A percentile compares a stretch with the other conserved stretches of the same genome.
phyloP scores from a whole-genome alignment of 208 protist genomes.

The Kentomonas sorsogonicus region DNA sequence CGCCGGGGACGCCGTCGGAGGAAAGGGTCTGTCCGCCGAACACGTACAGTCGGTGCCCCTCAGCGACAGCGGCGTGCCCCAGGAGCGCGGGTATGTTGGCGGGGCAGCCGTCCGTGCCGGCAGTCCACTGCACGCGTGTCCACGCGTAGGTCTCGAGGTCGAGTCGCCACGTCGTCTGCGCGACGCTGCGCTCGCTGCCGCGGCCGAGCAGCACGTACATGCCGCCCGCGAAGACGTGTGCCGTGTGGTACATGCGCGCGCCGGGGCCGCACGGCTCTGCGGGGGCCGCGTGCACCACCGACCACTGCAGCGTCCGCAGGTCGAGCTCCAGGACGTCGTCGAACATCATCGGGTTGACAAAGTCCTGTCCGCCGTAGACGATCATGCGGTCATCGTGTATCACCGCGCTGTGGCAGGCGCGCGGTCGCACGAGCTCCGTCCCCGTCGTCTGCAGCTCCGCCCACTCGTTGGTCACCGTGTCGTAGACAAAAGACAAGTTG shows the following conservation, averaged over 20 bases:
- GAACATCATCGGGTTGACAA: conserved; percentile 30
- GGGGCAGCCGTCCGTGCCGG: not conserved
- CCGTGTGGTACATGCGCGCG: conserved; percentile 59
- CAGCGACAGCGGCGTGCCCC: conserved; percentile 52
- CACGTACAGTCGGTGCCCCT: conserved; percentile 48
- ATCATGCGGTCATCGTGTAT: conserved; percentile 79
- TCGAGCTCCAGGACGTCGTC: conserved; percentile 70
- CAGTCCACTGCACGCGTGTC: conserved; percentile 29
- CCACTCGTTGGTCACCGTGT: conserved; percentile 41
- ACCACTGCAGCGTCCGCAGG: conserved; percentile 67
- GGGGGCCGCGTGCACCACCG: conserved; percentile 37
- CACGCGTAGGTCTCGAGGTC: conserved; percentile 46
- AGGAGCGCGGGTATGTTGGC: conserved; percentile 15
- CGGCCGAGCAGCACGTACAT: conserved; percentile 85
- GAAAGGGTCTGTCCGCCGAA: conserved; percentile 46
- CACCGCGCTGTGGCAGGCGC: conserved; percentile 61
- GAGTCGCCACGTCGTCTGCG: conserved; percentile 78
- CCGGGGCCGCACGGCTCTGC: conserved; percentile 58
- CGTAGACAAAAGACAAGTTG: conserved; percentile 40
- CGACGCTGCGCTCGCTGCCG: conserved; percentile 11
- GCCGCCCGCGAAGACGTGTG: conserved; percentile 43
- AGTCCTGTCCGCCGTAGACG: conserved; percentile 75
- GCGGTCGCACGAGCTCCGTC: conserved; percentile 36
- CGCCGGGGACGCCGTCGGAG: not conserved
- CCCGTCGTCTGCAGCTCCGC: conserved; percentile 27